phyloP scores from a whole-genome alignment of 495 filamentous ascomycete species.

The Xylaria grammica region DNA sequence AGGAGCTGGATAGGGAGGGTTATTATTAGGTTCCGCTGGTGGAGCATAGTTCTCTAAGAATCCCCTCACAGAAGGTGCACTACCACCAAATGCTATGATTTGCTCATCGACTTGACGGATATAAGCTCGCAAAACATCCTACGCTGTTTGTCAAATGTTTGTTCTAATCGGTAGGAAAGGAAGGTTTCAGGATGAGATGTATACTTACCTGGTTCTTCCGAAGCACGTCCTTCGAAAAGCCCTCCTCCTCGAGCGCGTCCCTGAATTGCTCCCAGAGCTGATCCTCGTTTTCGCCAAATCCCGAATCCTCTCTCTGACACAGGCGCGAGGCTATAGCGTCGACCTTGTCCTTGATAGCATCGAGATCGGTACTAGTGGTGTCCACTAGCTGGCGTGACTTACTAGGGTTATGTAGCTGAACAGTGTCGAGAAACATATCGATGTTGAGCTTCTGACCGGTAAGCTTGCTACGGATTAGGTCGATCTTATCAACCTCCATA shows the following conservation, averaged over 20 bases:
- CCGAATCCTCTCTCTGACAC: slow-evolving; percentile 43
- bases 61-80: slow-evolving; percentile 47
- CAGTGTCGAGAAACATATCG: slow-evolving; percentile 52
- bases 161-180: slow-evolving; percentile 21
- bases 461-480: slow-evolving; percentile 43
- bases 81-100: slow-evolving; percentile 36
- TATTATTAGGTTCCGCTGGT: slow-evolving; percentile 18
- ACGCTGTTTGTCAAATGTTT: slow-evolving; percentile 28
- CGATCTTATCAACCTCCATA: slow-evolving; percentile 41
- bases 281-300: slow-evolving; percentile 48
- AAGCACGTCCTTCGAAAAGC: slow-evolving; percentile 56
- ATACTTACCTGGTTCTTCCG: slow-evolving; percentile 54
- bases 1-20: slow-evolving; percentile 31
- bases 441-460: slow-evolving; percentile 48
- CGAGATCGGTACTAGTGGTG: slow-evolving; percentile 37
- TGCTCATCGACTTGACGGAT: slow-evolving; percentile 58
- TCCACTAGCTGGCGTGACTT: slow-evolving; percentile 37
- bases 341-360: slow-evolving; percentile 55
- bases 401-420: slow-evolving; percentile 48
- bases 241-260: slow-evolving; percentile 56
- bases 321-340: slow-evolving; percentile 55
- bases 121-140: slow-evolving; percentile 61
- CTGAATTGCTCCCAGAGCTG: slow-evolving; percentile 60
- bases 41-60: slow-evolving; percentile 39
- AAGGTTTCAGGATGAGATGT: background rate